These are phyloP conservation scores for Coemansia brasiliensis DNA, from an alignment of 192 early-diverging fungal genomes.

Conservation along the genomic window DNA sequence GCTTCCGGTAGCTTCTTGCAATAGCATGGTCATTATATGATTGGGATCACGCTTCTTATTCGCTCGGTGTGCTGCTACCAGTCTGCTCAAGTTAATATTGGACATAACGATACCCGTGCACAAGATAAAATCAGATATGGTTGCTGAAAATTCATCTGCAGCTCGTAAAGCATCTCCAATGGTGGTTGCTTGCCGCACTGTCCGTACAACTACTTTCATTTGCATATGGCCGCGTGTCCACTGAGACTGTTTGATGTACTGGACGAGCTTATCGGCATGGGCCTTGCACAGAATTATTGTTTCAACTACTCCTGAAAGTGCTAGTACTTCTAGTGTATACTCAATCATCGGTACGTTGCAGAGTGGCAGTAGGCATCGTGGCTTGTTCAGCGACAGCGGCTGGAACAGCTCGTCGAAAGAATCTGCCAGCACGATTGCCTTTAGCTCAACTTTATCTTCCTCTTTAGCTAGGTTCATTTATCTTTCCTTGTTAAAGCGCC, in stretches of 20 bases:
- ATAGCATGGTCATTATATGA: constrained; percentile 92
- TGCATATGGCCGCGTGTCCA: constrained; percentile 69
- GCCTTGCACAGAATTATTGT: constrained; percentile 82
- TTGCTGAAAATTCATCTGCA: constrained; percentile 75
- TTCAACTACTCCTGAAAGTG: constrained; percentile 81
- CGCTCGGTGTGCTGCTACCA: constrained; percentile 77
- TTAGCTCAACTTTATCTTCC: constrained; percentile 63
- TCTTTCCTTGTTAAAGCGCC: too few species aligned
- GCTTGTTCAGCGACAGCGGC: constrained; percentile 80
- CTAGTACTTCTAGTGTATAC: constrained; percentile 93
- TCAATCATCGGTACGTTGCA: constrained; percentile 96
- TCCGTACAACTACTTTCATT: constrained; percentile 71
- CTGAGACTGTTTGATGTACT: constrained; percentile 83
- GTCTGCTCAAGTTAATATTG: constrained; percentile 77
- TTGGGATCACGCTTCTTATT: constrained; percentile 74
- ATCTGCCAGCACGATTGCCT: constrained; percentile 93
- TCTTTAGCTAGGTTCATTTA: constrained; percentile 1
- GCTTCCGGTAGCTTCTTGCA: constrained; percentile 69
- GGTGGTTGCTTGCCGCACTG: constrained; percentile 70
- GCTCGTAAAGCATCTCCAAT: constrained; percentile 93
- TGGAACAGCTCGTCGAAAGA: constrained; percentile 83
- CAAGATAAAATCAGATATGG: constrained; percentile 89
- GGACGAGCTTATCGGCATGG: constrained; percentile 79
- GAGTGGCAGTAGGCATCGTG: constrained; percentile 89
- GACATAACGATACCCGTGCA: constrained; percentile 87